Base-by-base conservation (phyloP, 371 early-diverging fungal species). In the Catenaria anguillulae region DNA sequence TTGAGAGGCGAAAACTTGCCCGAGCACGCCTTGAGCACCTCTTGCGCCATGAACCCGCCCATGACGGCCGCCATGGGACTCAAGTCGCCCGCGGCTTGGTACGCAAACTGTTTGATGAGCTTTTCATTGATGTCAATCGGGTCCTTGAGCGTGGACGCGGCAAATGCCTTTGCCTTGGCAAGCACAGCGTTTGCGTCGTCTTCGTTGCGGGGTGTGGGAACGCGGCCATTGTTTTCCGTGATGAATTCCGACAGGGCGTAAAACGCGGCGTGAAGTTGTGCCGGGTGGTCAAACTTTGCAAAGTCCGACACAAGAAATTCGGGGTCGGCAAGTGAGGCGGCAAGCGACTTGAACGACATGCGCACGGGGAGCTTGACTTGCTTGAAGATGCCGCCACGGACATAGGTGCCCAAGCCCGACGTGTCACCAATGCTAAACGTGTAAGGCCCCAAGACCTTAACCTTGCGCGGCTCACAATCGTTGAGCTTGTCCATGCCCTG, bases 21-120 rank as follows among this genome's bases (percentile, higher is more conserved):
- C 71, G 92, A 90, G 76, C 80, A 75, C 17, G 78, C 83, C 83
- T 99, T 99, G 34, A 99, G 80, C 15, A 96, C 97, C 76, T 99
- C 99, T 76, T 99, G 99, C 24, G 99, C 99, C 35, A 91, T 92
- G 55, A 98, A 76, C 62, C 99, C 99, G 67, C 99, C 99, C 67
- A 97, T 80, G 29, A 99, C 87, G 29, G 98, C 98, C 24, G 81
- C 82, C 91, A 99, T 93, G 13, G 99, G 98, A n/a, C 95, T 77
- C 61, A 99, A 65, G 65, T 92, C 89, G 62, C 95, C 97, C 15
- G 79, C 65, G 4, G 94, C 86, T 71, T 91, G 88, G 68, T 80
- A 92, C 34, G 94, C 76, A 29, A 98, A 76, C 70, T 88, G 83
- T 68, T 85, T 87, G 59, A 97, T 77, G 33, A 94, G 69, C 67